phyloP scores from a whole-genome alignment of 257 asterid genomes.

The Primulina huaijiensis region DNA sequence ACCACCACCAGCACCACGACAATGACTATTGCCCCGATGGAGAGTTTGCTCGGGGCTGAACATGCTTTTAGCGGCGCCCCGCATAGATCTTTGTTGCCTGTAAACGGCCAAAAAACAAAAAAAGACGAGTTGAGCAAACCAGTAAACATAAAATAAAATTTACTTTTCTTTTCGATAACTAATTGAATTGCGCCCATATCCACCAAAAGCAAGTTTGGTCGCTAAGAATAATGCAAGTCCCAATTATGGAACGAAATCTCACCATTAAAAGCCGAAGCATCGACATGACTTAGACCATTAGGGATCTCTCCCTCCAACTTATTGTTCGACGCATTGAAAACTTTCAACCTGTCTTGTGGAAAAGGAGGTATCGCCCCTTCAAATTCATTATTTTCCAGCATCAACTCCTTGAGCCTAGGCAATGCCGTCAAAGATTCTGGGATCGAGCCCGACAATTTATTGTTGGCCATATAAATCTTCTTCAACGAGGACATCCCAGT shows the following conservation, averaged over 20 bases:
- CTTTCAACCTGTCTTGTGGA: conserved; percentile 26
- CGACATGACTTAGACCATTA: conserved; percentile 30
- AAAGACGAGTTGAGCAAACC: not conserved
- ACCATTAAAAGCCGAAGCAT: conserved; percentile 51
- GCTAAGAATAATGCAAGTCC: too few species aligned
- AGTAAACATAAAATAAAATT: not conserved
- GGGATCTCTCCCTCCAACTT: conserved; percentile 64
- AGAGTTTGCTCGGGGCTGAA: conserved; percentile 23
- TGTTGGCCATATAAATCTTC: conserved; percentile 61
- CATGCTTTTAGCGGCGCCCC: conserved; percentile 66
- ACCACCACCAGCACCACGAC: conserved; percentile 34
- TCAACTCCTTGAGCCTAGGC: conserved; percentile 58
- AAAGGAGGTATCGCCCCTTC: conserved; percentile 57
- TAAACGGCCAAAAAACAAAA: not conserved
- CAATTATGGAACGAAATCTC: not conserved
- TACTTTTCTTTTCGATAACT: not conserved
- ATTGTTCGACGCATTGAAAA: conserved; percentile 51
- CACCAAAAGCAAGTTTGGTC: too few species aligned
- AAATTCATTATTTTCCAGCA: conserved; percentile 54
- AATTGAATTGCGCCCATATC: too few species aligned
- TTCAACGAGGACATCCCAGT: conserved; percentile 54
- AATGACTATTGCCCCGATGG: conserved; percentile 33
- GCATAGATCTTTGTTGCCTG: conserved; percentile 67
- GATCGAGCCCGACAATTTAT: conserved; percentile 51
- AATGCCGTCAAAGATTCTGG: conserved; percentile 44